Conservation (phyloP, 78 protist genomes). For the Dictyostelium capitatum region DNA sequence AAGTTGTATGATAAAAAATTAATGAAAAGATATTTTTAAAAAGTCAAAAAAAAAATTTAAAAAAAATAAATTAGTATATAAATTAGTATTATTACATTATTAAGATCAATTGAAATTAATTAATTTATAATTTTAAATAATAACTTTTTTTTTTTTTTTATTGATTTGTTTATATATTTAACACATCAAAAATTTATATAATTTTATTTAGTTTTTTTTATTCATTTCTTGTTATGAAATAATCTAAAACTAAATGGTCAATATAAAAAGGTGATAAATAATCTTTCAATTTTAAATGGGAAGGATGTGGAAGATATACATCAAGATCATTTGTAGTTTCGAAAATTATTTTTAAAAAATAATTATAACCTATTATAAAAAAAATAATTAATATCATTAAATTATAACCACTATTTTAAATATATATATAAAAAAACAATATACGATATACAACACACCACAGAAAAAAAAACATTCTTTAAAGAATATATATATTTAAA, state of each 20-base stretch:
- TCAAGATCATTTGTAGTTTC: not conserved
- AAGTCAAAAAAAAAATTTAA: not conserved
- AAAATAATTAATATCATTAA: too few species aligned
- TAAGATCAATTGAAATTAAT: too few species aligned
- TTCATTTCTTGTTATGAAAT: not conserved
- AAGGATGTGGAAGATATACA: not conserved
- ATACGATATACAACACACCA: too few species aligned
- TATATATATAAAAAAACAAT: too few species aligned
- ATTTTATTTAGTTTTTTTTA: too few species aligned
- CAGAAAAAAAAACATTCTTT: too few species aligned
- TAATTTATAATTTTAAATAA: too few species aligned
- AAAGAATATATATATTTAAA: not conserved
- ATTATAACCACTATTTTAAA: too few species aligned
- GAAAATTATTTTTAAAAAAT: not conserved
- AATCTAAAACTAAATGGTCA: not conserved
- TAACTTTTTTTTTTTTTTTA: too few species aligned
- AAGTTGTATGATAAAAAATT: not conserved
- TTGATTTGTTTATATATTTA: too few species aligned
- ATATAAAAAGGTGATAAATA: not conserved
- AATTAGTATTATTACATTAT: too few species aligned
- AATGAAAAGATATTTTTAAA: not conserved
- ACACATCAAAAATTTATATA: too few species aligned
- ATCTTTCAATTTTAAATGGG: not conserved
- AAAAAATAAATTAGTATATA: slow-evolving; percentile 6
- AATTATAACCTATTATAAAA: not conserved